Evolutionary conservation across 306 rosid genomes (phyloP).

Genomic region (Hippophae gyantsensis): DNA sequence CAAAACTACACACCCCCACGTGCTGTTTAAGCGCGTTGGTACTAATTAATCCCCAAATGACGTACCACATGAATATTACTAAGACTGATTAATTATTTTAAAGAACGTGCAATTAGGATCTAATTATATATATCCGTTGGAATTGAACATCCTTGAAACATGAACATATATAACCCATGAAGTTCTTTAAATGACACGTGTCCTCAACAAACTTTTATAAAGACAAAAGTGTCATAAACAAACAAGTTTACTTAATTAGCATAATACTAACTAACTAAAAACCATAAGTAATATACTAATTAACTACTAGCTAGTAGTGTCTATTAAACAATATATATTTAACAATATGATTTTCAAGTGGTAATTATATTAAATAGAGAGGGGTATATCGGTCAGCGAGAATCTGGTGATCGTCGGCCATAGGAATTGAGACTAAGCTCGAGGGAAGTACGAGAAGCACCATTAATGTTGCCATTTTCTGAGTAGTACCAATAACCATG

Average conservation of each 20-base stretch:
- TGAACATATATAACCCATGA: conserved; percentile 18
- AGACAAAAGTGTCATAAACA: conserved; percentile 11
- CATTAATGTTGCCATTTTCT: conserved; percentile 22
- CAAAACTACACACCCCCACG: conserved; percentile 12
- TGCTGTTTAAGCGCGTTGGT: not conserved
- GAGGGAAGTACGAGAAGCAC: conserved; percentile 56
- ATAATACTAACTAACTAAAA: conserved; percentile 6
- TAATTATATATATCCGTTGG: conserved; percentile 20
- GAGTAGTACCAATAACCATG: conserved; percentile 40
- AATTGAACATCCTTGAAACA: conserved; percentile 22
- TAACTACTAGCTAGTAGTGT: conserved; percentile 6
- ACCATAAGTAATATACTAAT: conserved; percentile 3
- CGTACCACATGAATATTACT: no score
- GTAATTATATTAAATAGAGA: not conserved
- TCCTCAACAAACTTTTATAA: conserved; percentile 21
- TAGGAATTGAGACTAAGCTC: conserved; percentile 85
- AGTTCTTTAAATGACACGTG: conserved; percentile 31
- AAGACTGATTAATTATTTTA: no score
- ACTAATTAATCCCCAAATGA: no score
- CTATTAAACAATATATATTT: not conserved
- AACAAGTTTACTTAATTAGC: conserved; percentile 12
- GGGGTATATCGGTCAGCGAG: conserved; percentile 16
- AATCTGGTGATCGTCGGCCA: conserved; percentile 44
- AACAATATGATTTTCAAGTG: not conserved
- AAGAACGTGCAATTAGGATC: no score